These are phyloP conservation scores for Panicum virgatum DNA, from an alignment of 202 grass and related monocot genomes.

Conservation along the genomic window DNA sequence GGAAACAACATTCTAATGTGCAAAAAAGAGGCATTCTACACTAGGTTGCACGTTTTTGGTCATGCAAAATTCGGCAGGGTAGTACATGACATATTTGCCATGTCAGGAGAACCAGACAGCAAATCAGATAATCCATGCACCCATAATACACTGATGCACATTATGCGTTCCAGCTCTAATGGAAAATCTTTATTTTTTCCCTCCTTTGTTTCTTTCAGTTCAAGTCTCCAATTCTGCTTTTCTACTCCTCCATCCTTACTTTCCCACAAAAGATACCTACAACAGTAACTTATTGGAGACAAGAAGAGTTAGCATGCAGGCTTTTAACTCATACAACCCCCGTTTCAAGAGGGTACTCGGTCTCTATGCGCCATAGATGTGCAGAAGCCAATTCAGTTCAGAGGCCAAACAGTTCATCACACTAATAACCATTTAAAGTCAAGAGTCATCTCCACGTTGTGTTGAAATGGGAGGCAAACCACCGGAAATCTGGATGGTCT, in stretches of 20 bases:
- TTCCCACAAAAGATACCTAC: constrained; percentile 41
- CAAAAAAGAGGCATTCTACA: background rate
- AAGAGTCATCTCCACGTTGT: constrained; percentile 54
- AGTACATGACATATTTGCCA: background rate
- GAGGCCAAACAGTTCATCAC: background rate
- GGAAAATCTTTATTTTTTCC: constrained; percentile 5
- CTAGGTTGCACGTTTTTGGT: background rate
- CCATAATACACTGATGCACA: background rate
- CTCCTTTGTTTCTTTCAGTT: background rate
- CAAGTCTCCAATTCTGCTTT: constrained; percentile 43
- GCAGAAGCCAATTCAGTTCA: constrained; percentile 20
- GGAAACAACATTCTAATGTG: background rate
- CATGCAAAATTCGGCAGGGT: background rate
- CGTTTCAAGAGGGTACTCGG: constrained; percentile 14
- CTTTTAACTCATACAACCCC: constrained; percentile 44
- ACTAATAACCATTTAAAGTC: constrained; percentile 49
- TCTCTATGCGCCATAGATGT: background rate
- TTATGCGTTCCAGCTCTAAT: constrained; percentile 17
- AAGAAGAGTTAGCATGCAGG: background rate
- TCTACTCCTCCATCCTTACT: constrained; percentile 17
- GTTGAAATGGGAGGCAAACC: constrained; percentile 58
- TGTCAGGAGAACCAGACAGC: background rate
- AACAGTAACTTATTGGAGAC: constrained; percentile 43
- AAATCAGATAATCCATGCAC: background rate
- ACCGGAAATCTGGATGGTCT: constrained; percentile 85